These are phyloP conservation scores for Macrocybe gigantea DNA, from an alignment of 768 basidiomycete species.

Conservation along the genomic window DNA sequence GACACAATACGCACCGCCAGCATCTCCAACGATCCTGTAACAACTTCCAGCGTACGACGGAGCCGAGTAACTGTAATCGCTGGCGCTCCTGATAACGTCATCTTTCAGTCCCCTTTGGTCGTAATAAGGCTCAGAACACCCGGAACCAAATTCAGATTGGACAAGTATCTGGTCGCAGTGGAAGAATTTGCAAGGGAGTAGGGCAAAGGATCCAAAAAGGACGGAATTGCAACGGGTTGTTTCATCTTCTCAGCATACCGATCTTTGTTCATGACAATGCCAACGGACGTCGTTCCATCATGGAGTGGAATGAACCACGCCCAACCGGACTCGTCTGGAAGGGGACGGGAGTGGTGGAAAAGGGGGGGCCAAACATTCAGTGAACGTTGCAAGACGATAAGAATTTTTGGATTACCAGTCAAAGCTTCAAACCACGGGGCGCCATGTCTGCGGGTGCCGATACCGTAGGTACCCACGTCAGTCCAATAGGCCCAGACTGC, in stretches of 20 bases:
- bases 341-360: no score
- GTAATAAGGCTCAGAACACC: slow-evolving; percentile 36
- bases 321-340: slow-evolving; percentile 58
- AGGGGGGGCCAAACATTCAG: not conserved
- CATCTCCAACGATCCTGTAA: slow-evolving; percentile 63
- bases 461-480: slow-evolving; percentile 44
- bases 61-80: slow-evolving; percentile 64
- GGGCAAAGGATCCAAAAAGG: slow-evolving; percentile 18
- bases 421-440: slow-evolving; percentile 70
- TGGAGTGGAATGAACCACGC: slow-evolving; percentile 71
- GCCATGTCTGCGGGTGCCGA: slow-evolving; percentile 43
- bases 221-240: slow-evolving; percentile 16
- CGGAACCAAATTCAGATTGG: slow-evolving; percentile 41
- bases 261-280: slow-evolving; percentile 56
- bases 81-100: slow-evolving; percentile 45
- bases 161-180: slow-evolving; percentile 34
- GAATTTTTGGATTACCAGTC: slow-evolving; percentile 39
- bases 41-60: slow-evolving; percentile 45
- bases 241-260: slow-evolving; percentile 35
- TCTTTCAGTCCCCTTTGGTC: slow-evolving; percentile 28
- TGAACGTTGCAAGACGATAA: not conserved
- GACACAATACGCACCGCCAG: slow-evolving; percentile 41
- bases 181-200: slow-evolving; percentile 16
- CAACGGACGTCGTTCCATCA: slow-evolving; percentile 55
- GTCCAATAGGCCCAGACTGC: slow-evolving; percentile 79